Evolutionary conservation across 2,329 filamentous ascomycete species (phyloP).

Genomic region (Arthrinium puccinioides): DNA sequence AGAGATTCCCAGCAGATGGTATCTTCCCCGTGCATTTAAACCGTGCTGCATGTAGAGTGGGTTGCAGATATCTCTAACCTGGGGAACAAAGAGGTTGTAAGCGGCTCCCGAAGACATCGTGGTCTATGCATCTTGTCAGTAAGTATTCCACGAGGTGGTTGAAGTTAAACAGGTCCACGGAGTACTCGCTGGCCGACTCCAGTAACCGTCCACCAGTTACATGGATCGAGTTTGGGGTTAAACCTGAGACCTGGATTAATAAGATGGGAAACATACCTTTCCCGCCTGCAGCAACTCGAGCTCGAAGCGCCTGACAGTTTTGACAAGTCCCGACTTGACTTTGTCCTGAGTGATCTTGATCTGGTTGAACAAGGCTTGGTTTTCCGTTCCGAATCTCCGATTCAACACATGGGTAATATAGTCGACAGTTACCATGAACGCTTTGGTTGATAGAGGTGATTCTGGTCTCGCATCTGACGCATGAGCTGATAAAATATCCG

Average conservation of each 20-base stretch:
- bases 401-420: conserved; percentile 29
- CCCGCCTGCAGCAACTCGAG: conserved; percentile 43
- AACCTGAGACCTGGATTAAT: too few species aligned
- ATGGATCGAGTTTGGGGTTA: too few species aligned
- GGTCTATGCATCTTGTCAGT: too few species aligned
- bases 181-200: too few species aligned
- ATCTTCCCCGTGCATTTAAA: conserved; percentile 27
- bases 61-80: conserved; percentile 34
- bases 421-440: conserved; percentile 27
- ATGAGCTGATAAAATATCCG: conserved; percentile 35
- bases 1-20: conserved; percentile 32
- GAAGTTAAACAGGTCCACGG: too few species aligned
- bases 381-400: conserved; percentile 22
- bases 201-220: too few species aligned
- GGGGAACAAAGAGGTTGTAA: conserved; percentile 35
- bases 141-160: too few species aligned
- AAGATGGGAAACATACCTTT: too few species aligned
- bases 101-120: too few species aligned
- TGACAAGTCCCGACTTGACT: conserved; percentile 27
- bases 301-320: conserved; percentile 39
- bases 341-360: conserved; percentile 28
- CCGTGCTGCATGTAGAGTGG: conserved; percentile 31
- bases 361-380: conserved; percentile 20
- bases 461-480: conserved; percentile 22
- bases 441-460: conserved; percentile 14